Conservation (phyloP, 1,284 basidiomycete species). For the Ganoderma multipileum region DNA sequence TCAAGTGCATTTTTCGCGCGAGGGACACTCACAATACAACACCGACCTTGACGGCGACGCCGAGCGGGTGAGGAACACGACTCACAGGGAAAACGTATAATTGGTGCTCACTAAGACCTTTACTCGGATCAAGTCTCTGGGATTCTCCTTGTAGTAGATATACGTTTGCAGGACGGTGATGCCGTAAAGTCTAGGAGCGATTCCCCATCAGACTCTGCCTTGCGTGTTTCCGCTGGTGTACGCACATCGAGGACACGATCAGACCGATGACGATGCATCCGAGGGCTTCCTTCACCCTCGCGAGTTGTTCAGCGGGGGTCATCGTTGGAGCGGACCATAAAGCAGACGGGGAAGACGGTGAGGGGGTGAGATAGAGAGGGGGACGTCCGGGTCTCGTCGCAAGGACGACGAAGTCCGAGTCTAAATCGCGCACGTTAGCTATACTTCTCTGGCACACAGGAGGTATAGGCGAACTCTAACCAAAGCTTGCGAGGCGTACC, state of each 20-base stretch:
- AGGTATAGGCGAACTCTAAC: not conserved
- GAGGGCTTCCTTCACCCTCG: not conserved
- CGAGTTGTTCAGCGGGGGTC: not conserved
- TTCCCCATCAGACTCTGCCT: not conserved
- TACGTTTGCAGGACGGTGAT: not conserved
- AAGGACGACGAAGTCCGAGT: not conserved
- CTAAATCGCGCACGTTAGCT: not conserved
- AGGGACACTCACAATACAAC: not conserved
- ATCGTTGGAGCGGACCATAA: not conserved
- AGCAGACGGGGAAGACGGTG: not conserved
- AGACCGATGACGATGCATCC: not conserved
- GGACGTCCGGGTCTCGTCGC: not conserved
- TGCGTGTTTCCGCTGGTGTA: not conserved
- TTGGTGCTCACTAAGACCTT: not conserved
- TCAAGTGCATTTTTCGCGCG: not conserved
- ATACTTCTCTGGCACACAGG: not conserved
- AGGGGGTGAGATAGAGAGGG: too few species aligned
- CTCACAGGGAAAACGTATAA: not conserved
- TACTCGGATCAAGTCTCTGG: not conserved
- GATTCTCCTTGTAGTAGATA: not conserved
- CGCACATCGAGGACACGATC: not conserved
- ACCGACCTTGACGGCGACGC: not conserved
- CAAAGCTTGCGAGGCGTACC: not conserved
- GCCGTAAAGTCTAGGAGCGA: not conserved
- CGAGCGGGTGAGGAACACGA: not conserved